Evolutionary conservation across 176 grass and related monocot species (phyloP).

Genomic region (Juncus effusus): DNA sequence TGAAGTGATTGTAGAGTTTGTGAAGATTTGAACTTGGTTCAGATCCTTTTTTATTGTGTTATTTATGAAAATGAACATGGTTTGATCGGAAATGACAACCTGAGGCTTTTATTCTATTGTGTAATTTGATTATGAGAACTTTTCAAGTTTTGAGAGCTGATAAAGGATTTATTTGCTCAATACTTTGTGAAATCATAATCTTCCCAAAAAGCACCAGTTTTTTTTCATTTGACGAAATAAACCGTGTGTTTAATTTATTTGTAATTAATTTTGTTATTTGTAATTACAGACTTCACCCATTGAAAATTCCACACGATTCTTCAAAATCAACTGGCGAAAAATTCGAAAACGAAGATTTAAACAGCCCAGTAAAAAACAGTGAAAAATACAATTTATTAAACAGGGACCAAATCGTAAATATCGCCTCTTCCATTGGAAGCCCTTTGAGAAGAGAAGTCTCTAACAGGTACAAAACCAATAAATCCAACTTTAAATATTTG

Average conservation of each 20-base stretch:
- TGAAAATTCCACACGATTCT: constrained; percentile 43
- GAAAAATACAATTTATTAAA: constrained; percentile 39
- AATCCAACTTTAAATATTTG: not conserved
- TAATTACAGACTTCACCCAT: constrained; percentile 38
- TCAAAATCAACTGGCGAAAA: constrained; percentile 35
- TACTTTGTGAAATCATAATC: not conserved
- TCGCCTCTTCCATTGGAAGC: constrained; percentile 50
- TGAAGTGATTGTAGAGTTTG: too few relatives aligned
- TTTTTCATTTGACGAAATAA: constrained; percentile 8
- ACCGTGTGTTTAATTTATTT: not conserved
- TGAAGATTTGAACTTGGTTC: too few relatives aligned
- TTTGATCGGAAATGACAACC: too few relatives aligned
- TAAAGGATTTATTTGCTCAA: not conserved
- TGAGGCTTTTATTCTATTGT: too few relatives aligned
- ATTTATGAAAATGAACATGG: too few relatives aligned
- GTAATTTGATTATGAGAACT: too few relatives aligned
- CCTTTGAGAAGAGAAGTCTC: constrained; percentile 58
- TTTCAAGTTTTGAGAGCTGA: too few relatives aligned
- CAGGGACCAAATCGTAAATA: constrained; percentile 47
- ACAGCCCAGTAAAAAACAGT: constrained; percentile 38
- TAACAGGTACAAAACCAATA: constrained; percentile 5
- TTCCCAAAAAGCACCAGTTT: not conserved
- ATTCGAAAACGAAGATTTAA: constrained; percentile 33
- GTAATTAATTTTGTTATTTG: constrained; percentile 30
- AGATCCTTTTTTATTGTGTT: too few relatives aligned